Conservation (phyloP, 257 asterid genomes). For the Przewalskia tangutica region DNA sequence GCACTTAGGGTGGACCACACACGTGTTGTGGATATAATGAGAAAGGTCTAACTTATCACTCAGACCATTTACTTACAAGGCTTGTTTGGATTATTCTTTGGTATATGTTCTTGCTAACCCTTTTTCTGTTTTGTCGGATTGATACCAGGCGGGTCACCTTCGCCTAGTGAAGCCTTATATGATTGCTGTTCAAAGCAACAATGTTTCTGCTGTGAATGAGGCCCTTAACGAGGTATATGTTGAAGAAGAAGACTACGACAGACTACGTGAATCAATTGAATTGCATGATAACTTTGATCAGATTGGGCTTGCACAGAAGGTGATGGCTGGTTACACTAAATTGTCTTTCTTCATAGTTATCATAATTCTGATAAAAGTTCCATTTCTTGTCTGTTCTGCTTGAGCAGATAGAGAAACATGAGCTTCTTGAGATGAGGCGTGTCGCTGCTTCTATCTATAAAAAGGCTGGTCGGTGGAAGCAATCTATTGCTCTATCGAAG, state of each 20-base stretch:
- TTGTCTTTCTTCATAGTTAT: background rate
- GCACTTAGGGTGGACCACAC: constrained; percentile 97
- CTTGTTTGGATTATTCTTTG: background rate
- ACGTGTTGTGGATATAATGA: constrained; percentile 97
- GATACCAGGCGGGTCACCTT: constrained; percentile 74
- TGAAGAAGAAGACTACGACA: constrained; percentile 96
- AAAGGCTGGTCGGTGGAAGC: constrained; percentile 99
- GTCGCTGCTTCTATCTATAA: constrained; percentile 98
- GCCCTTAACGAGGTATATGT: constrained; percentile 89
- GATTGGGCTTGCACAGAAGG: constrained; percentile 99
- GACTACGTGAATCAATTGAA: constrained; percentile 88
- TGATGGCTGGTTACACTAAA: constrained; percentile 17
- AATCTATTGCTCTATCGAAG: constrained; percentile 93
- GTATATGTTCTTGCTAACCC: constrained; percentile 1
- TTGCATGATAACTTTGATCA: constrained; percentile 94
- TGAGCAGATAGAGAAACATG: constrained; percentile 93
- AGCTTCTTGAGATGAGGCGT: constrained; percentile 99
- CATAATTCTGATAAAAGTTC: background rate
- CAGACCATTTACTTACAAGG: background rate
- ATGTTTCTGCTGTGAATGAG: constrained; percentile 94
- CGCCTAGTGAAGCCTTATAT: constrained; percentile 95
- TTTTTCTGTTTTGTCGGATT: constrained; percentile 10
- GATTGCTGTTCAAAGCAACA: constrained; percentile 98
- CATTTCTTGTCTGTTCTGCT: background rate
- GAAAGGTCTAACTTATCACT: constrained; percentile 45